Conservation (phyloP, 2,329 filamentous ascomycete species). For the Penicillium frequentans region DNA sequence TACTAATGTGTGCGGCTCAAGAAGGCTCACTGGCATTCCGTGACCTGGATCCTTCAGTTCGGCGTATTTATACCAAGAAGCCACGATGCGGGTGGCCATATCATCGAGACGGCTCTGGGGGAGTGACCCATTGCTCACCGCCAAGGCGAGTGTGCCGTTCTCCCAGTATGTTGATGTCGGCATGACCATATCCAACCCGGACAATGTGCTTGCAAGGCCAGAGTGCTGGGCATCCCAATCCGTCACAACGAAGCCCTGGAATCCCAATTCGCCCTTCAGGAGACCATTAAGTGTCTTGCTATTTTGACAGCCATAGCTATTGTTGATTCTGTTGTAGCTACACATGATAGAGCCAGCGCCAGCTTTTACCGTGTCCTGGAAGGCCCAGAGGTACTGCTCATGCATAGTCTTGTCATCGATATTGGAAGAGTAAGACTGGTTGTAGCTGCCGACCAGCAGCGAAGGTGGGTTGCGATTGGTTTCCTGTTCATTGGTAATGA, state of each 20-base stretch:
- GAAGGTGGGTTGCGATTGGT: constrained; percentile 16
- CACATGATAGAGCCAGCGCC: constrained; percentile 61
- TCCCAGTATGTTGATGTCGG: constrained; percentile 52
- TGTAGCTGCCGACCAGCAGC: constrained; percentile 27
- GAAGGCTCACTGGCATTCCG: constrained; percentile 36
- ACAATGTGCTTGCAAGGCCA: constrained; percentile 65
- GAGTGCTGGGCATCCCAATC: constrained; percentile 77
- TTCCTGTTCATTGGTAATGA: constrained; percentile 64
- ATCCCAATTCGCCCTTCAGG: constrained; percentile 75
- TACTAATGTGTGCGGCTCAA: constrained; percentile 47
- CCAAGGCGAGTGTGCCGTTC: constrained; percentile 46
- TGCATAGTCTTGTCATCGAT: constrained; percentile 66
- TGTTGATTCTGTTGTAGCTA: constrained; percentile 58
- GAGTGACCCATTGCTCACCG: constrained; percentile 62
- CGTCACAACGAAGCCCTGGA: constrained; percentile 76
- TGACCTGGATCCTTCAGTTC: constrained; percentile 3
- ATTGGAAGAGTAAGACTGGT: constrained; percentile 57
- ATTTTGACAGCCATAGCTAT: constrained; percentile 77
- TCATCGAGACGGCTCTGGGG: constrained; percentile 58
- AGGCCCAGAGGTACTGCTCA: constrained; percentile 68
- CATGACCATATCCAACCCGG: constrained; percentile 82
- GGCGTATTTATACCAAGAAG: background rate
- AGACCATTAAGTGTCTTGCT: constrained; percentile 72
- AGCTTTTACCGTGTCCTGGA: constrained; percentile 61
- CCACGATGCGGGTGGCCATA: constrained; percentile 52